phyloP scores from a whole-genome alignment of 1,139 yeast species.

The Nadsonia starkeyi-henricii region DNA sequence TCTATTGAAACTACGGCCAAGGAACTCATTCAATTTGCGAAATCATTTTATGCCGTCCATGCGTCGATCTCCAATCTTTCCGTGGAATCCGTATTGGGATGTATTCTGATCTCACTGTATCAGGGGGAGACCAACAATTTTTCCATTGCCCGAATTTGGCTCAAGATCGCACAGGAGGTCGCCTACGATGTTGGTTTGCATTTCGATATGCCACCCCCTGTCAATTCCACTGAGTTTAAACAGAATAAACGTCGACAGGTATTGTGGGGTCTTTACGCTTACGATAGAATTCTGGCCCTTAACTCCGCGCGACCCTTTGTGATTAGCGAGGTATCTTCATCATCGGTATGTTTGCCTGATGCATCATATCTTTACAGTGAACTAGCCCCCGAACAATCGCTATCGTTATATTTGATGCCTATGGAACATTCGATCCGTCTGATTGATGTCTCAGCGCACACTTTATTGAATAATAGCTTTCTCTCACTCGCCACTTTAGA shows the following conservation, averaged over 20 bases:
- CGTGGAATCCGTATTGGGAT: conserved; percentile 2
- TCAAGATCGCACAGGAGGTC: conserved; percentile 9
- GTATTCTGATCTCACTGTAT: conserved; percentile 11
- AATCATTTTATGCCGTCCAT: not conserved
- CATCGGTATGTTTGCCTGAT: not conserved
- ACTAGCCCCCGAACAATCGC: not conserved
- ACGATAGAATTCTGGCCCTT: conserved; percentile 11
- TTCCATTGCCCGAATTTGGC: conserved; percentile 11
- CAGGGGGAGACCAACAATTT: conserved; percentile 9
- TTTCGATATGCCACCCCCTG: conserved; percentile 7
- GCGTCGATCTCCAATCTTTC: conserved; percentile 3
- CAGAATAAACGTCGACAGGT: conserved; percentile 3
- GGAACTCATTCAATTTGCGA: conserved; percentile 4
- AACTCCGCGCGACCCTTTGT: conserved; percentile 7
- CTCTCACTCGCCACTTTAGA: conserved; percentile 8
- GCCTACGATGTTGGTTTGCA: conserved; percentile 6
- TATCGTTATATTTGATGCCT: not conserved
- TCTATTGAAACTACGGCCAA: conserved; percentile 1
- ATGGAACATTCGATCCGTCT: conserved; percentile 7
- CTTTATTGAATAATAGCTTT: conserved; percentile 4
- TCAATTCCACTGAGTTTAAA: conserved; percentile 2
- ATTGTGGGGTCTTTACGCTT: conserved; percentile 12
- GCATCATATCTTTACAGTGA: not conserved
- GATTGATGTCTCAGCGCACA: conserved; percentile 7
- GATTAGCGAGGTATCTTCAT: not conserved